Conservation (phyloP, 768 basidiomycete species). For the Lactarius indigo region DNA sequence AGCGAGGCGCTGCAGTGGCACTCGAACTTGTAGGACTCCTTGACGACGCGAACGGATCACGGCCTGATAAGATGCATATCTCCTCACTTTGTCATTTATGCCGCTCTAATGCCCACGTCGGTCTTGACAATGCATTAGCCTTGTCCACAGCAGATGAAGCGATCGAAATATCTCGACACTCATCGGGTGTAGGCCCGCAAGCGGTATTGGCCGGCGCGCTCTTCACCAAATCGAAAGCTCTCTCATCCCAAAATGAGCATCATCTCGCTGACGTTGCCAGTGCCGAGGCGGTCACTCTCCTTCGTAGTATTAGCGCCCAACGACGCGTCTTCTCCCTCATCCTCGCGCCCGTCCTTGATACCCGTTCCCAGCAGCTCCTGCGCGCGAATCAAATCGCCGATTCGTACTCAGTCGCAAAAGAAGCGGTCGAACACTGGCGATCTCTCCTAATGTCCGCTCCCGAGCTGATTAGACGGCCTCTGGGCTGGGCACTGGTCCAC, state of each 20-base stretch:
- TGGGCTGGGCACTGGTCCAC: constrained; percentile 6
- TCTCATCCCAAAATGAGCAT: constrained; percentile 6
- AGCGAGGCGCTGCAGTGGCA: constrained; percentile 2
- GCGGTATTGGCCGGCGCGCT: constrained; percentile 3
- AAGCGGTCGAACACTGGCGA: constrained; percentile 16
- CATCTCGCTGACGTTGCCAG: background rate
- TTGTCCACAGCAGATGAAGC: background rate
- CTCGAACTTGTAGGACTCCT: constrained; percentile 2
- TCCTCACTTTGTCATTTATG: constrained; percentile 9
- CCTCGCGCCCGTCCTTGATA: constrained; percentile 15
- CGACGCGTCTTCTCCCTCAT: constrained; percentile 10
- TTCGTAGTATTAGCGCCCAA: background rate
- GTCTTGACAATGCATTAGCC: background rate
- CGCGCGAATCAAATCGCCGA: constrained; percentile 6
- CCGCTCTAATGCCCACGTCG: background rate
- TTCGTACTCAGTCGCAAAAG: background rate
- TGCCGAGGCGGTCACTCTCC: background rate
- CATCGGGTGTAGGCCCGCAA: background rate
- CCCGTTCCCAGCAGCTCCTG: constrained; percentile 6
- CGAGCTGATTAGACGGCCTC: background rate
- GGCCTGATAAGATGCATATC: background rate
- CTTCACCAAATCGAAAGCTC: constrained; percentile 12
- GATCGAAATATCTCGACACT: constrained; percentile 1
- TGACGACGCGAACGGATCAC: background rate
- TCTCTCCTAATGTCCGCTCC: background rate